phyloP scores from a whole-genome alignment of 805 yeast genomes.

The Saccharomyces paradoxus region DNA sequence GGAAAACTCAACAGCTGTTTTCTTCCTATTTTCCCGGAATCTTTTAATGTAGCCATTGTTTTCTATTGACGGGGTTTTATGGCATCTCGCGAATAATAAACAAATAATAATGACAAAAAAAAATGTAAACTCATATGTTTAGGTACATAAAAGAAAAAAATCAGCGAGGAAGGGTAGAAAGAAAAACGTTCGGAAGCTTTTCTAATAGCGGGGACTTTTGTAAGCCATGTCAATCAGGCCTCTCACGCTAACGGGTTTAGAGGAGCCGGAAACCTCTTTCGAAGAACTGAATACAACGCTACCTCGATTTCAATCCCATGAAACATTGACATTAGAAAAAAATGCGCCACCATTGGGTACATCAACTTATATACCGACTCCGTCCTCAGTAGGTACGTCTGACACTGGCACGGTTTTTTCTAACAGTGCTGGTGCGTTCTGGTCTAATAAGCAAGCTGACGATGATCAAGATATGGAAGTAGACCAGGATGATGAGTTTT shows the following conservation, averaged over 20 bases:
- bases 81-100: not conserved
- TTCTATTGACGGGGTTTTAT: not conserved
- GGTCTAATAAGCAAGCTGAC: not conserved
- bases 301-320: constrained; percentile 1
- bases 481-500: constrained; percentile 20
- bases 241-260: constrained; percentile 9
- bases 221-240: not conserved
- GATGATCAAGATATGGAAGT: constrained; percentile 13
- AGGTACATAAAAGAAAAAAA: not conserved
- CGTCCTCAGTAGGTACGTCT: constrained; percentile 25
- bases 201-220: not conserved
- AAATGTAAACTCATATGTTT: not conserved
- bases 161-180: not conserved
- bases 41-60: not conserved
- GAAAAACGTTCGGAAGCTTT: not conserved
- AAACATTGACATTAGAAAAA: not conserved
- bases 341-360: not conserved
- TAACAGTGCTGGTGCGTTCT: constrained; percentile 3
- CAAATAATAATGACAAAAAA: not conserved
- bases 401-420: constrained; percentile 25
- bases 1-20: not conserved
- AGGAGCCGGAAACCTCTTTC: constrained; percentile 25
- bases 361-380: constrained; percentile 9
- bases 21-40: not conserved
- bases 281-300: constrained; percentile 28